Conservation (phyloP, 2,329 filamentous ascomycete species). For the Fusarium paranaense region DNA sequence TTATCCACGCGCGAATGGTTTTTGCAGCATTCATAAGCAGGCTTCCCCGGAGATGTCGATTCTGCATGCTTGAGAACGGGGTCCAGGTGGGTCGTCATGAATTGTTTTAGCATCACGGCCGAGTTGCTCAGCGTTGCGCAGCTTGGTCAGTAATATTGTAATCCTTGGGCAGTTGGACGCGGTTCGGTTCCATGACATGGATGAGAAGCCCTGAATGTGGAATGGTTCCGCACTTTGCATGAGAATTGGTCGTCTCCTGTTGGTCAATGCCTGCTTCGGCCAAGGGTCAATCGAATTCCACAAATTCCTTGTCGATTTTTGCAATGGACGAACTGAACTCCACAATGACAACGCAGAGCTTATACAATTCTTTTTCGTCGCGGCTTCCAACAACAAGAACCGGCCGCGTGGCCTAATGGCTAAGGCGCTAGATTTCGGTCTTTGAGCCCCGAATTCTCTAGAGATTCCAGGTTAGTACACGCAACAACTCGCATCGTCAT, state of each 20-base stretch:
- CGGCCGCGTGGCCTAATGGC: constrained; percentile 41
- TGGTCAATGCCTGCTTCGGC: not conserved
- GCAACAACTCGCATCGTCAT: not conserved
- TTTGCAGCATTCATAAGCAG: constrained; percentile 35
- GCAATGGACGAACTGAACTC: constrained; percentile 6
- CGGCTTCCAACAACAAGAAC: constrained; percentile 1
- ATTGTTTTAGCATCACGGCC: not conserved
- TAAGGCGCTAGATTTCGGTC: constrained; percentile 42
- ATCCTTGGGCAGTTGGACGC: not conserved
- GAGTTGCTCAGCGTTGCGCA: not conserved
- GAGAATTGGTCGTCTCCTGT: not conserved
- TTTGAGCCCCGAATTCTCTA: constrained; percentile 26
- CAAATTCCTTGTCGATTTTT: constrained; percentile 2
- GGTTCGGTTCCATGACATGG: not conserved
- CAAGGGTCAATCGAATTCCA: not conserved
- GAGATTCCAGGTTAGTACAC: constrained; percentile 37
- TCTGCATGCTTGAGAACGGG: constrained; percentile 6
- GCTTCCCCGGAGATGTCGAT: constrained; percentile 18
- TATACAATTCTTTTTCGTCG: not conserved
- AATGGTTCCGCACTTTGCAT: constrained; percentile 13
- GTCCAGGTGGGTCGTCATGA: constrained; percentile 5
- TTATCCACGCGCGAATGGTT: constrained; percentile 17
- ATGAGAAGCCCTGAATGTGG: not conserved
- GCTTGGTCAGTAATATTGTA: not conserved
- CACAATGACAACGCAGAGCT: constrained; percentile 4